These are phyloP conservation scores for Leptodermis oblonga DNA, from an alignment of 257 asterid species.

Conservation along the genomic window DNA sequence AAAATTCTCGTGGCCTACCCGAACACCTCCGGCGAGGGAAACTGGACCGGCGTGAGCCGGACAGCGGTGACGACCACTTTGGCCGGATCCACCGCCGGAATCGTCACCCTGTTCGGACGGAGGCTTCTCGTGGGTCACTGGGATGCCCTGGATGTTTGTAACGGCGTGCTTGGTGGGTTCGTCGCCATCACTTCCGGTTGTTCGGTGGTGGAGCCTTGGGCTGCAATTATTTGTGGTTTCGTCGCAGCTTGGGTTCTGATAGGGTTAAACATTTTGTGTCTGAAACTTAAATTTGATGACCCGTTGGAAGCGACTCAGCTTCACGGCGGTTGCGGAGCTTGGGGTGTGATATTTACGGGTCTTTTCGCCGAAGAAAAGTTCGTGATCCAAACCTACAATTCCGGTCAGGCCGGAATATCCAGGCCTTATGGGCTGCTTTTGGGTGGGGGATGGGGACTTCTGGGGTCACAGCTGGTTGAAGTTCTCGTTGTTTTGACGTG, in stretches of 20 bases:
- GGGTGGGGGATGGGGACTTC: slow-evolving; percentile 62
- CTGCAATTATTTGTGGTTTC: slow-evolving; percentile 52
- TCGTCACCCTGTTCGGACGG: slow-evolving; percentile 45
- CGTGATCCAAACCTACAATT: slow-evolving; percentile 37
- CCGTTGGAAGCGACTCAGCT: slow-evolving; percentile 62
- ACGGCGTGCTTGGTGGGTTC: slow-evolving; percentile 63
- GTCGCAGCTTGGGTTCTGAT: slow-evolving; percentile 54
- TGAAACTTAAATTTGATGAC: slow-evolving; percentile 41
- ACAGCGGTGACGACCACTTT: slow-evolving; percentile 48
- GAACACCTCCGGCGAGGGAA: slow-evolving; percentile 25
- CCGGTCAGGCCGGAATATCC: slow-evolving; percentile 27
- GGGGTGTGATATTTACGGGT: slow-evolving; percentile 65
- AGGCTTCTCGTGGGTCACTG: slow-evolving; percentile 51
- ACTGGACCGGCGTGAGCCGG: slow-evolving; percentile 49
- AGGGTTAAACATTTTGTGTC: slow-evolving; percentile 42
- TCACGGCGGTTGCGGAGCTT: slow-evolving; percentile 66
- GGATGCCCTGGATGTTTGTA: slow-evolving; percentile 56
- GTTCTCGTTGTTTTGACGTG: slow-evolving; percentile 39
- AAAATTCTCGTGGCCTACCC: slow-evolving; percentile 47
- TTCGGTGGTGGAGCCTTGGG: slow-evolving; percentile 68
- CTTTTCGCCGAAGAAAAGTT: slow-evolving; percentile 49
- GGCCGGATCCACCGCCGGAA: slow-evolving; percentile 50
- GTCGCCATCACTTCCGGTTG: slow-evolving; percentile 64
- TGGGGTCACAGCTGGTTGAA: slow-evolving; percentile 54
- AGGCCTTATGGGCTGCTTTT: slow-evolving; percentile 44